Conservation (phyloP, 2,329 filamentous ascomycete species). For the Colletotrichum musicola region DNA sequence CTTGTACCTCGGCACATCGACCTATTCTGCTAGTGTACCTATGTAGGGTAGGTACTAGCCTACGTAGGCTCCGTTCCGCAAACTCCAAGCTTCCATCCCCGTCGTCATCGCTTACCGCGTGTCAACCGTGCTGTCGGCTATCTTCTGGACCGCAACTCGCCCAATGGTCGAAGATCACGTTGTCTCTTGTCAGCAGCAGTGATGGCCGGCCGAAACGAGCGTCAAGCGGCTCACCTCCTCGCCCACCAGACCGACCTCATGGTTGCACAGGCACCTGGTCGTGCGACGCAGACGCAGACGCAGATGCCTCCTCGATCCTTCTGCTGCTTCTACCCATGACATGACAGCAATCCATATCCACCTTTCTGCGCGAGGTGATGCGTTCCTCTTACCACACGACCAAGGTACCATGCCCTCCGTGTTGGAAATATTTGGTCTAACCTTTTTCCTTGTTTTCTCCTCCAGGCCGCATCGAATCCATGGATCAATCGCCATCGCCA, state of each 20-base stretch:
- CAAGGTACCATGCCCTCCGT: not conserved
- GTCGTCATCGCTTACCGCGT: not conserved
- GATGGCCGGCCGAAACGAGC: slow-evolving; percentile 8
- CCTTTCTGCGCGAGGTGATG: slow-evolving; percentile 2
- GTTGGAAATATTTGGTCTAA: not conserved
- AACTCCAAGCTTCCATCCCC: slow-evolving; percentile 7
- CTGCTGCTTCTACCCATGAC: slow-evolving; percentile 22
- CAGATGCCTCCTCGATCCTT: slow-evolving; percentile 35
- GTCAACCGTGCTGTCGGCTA: not conserved
- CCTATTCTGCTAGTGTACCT: no score
- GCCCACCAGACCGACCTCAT: not conserved
- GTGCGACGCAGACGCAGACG: not conserved
- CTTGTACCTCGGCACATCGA: not conserved
- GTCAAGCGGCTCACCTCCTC: slow-evolving; percentile 5
- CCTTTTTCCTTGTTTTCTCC: slow-evolving; percentile 12
- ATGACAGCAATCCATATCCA: slow-evolving; percentile 18
- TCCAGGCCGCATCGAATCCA: not conserved
- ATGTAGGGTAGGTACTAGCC: not conserved
- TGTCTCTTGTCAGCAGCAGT: not conserved
- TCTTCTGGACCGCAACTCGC: not conserved
- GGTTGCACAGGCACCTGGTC: slow-evolving; percentile 2
- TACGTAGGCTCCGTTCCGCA: slow-evolving; percentile 7
- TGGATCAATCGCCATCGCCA: not conserved
- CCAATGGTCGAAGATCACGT: not conserved
- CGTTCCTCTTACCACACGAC: not conserved